Evolutionary conservation across 345 rosid genomes (phyloP), one percentile per base, ranked within the genome.

Genomic region (Pseudoturritis turrita): DNA sequence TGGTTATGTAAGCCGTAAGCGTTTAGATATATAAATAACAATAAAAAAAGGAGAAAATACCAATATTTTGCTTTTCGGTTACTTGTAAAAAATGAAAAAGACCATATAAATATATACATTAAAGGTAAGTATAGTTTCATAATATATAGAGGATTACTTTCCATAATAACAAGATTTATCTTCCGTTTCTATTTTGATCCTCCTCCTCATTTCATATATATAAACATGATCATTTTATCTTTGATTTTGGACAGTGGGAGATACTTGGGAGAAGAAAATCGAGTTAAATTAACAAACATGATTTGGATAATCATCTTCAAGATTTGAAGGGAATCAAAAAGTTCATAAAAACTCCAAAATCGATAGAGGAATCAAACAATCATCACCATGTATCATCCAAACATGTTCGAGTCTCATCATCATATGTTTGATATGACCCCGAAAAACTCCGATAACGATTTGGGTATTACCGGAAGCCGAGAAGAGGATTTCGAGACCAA

Each of bases 401-500:
- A 80, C 80, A 79, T 87, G 86, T 89, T 87, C 22, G 98, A 94
- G 64, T 77, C 76, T 71, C 94, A 80, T 73, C 85, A 71, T 74
- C 83, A 66, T 70, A 65, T 89, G 83, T 83, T 89, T 51, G 98
- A 88, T 44, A 84, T 89, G 89, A 74, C 82, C 50, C 74, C 84
- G 0, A 89, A 79, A 66, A 77, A 59, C 56, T 82, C 86, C 4
- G 96, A 89, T 1, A 84, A 80, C 67, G 96, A 89, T 33, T 61
- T 84, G 47, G 84, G 81, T 23, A 28, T 77, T 4, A 77, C 76
- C 15, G 86, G 77, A 81, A 74, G 81, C 47, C 77, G 81, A 65
- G 96, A 94, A 6, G 96, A 89, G 6, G 91, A 94, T 53, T 86
- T 80, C 40, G 98, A 94, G 75, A 86, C 88, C 1, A 88, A 80